These are phyloP conservation scores for Tetrapisispora arboricola DNA, from an alignment of 805 yeast genomes.

Conservation along the genomic window DNA sequence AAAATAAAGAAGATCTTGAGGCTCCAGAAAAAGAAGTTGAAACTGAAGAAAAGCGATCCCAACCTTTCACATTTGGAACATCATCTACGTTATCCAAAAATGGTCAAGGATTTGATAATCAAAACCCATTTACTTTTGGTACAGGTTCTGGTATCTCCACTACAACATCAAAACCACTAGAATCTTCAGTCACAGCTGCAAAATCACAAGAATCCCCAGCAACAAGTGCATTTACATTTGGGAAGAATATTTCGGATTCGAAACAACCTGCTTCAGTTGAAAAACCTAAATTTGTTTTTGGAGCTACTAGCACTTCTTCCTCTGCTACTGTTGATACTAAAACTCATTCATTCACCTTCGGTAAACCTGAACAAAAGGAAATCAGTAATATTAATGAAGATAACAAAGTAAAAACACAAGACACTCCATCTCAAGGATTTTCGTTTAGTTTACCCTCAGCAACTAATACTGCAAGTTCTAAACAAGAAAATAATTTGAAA, in stretches of 20 bases:
- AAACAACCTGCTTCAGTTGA: too few relatives aligned
- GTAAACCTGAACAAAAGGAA: conserved; percentile 3
- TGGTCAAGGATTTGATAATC: background rate
- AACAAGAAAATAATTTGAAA: background rate
- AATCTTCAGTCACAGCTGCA: too few relatives aligned
- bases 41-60: background rate
- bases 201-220: too few relatives aligned
- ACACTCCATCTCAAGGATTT: conserved; percentile 18
- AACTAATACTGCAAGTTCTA: background rate
- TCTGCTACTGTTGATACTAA: conserved; percentile 12
- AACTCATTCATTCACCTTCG: conserved; percentile 21
- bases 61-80: background rate
- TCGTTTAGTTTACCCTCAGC: conserved; percentile 8
- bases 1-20: conserved; percentile 3
- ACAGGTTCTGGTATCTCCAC: too few relatives aligned
- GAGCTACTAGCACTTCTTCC: background rate
- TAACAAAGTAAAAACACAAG: background rate
- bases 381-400: background rate
- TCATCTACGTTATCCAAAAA: background rate
- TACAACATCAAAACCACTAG: too few relatives aligned
- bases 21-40: background rate
- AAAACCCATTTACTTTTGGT: conserved; percentile 1
- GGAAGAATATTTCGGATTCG: too few relatives aligned
- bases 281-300: conserved; percentile 10
- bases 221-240: too few relatives aligned